Base-by-base conservation (phyloP, 345 rosid genomes). In the Corchorus capsularis region DNA sequence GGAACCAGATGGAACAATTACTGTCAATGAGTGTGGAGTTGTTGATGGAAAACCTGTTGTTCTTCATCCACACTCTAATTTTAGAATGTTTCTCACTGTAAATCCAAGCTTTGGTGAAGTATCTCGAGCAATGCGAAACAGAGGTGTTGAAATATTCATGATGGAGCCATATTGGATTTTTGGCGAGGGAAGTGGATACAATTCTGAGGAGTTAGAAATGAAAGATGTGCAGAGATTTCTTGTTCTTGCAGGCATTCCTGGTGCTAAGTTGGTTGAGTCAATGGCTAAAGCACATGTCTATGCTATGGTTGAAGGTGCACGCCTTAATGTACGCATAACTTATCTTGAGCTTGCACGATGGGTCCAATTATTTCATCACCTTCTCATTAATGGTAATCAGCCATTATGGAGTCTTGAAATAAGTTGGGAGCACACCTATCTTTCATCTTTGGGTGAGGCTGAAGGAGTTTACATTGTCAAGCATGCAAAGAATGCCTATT, bases 101-200 rank as follows among this genome's bases (percentile, higher is more conserved):
- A 87, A 95, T 82, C 99, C 99, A 49, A 85, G 83, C 75, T 87
- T 78, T 82, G 99, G 99, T 73, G 99, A 95, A 78, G 92, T 93
- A 67, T 95, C 99, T 49, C 86, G 99, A 68, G 99, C 99, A 57
- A 95, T 95, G 99, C 85, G 99, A 77, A 95, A 95, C 78, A 92
- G 99, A 79, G 99, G 99, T 64, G 98, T 93, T 71, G 99, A 95
- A 85, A 89, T 93, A 78, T 95, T 78, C 80, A 83, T 95, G 94
- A 90, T 93, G 99, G 92, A 86, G 69, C 99, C 98, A 14, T 86
- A 87, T 79, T 95, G 98, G 98, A 86, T 88, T 60, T 77, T 88
- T 56, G 88, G 87, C 39, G 87, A 84, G 72, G 79, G 71, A 77
- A 61, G 65, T 63, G 86, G 69, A 77, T 79, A 74, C 54, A 75